Conservation (phyloP, 139 green algal species). For the Eudorina sp. region DNA sequence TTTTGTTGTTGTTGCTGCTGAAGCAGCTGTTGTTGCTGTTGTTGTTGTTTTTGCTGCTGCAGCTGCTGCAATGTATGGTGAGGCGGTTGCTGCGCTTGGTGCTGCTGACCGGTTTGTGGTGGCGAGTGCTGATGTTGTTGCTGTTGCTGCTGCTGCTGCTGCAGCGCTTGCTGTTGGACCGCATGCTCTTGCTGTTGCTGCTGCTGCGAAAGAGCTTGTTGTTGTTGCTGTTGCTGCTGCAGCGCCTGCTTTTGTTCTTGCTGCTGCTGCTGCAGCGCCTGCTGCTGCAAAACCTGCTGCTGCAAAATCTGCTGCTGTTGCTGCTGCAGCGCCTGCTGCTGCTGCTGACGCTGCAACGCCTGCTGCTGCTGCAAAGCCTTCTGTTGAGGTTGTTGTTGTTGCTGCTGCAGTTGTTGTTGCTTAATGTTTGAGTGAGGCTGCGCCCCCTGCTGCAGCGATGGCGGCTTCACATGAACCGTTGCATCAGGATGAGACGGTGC, state of each 20-base stretch:
- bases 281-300: neutral
- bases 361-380: neutral
- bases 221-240: neutral
- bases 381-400: neutral
- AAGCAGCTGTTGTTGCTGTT: constrained; percentile 14
- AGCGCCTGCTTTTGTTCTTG: neutral
- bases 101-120: neutral
- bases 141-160: constrained; percentile 11
- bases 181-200: constrained; percentile 3
- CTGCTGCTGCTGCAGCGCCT: neutral
- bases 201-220: no score
- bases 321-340: neutral
- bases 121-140: constrained; percentile 24
- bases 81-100: neutral
- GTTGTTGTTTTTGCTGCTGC: constrained; percentile 30
- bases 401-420: neutral
- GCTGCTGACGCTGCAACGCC: neutral
- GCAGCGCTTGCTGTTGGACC: neutral
- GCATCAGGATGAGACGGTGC: neutral
- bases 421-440: neutral
- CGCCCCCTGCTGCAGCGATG: neutral
- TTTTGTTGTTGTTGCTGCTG: constrained; percentile 15
- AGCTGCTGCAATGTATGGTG: constrained; percentile 18
- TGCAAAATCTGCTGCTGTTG: constrained; percentile 1
- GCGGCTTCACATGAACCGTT: neutral